These are phyloP conservation scores for Backusella australiensis DNA, from an alignment of 192 early-diverging fungal species.

Conservation along the genomic window DNA sequence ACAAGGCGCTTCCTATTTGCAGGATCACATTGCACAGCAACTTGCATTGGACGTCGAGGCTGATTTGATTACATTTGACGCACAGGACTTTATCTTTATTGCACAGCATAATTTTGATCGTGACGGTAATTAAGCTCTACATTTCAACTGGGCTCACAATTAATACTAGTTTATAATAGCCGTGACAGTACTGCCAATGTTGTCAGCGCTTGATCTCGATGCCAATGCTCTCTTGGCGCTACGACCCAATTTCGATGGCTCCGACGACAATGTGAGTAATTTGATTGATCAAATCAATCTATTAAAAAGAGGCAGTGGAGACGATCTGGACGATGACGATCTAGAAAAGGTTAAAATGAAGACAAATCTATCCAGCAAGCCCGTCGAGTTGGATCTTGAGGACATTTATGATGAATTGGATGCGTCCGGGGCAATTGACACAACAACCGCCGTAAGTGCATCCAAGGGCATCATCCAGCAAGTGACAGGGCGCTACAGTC, in stretches of 20 bases:
- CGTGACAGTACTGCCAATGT: conserved; percentile 8
- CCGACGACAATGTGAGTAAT: conserved; percentile 3
- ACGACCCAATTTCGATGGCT: conserved; percentile 1
- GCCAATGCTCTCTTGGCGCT: conserved; percentile 18
- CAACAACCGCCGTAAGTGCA: not conserved
- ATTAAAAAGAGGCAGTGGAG: not conserved
- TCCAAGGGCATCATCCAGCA: conserved; percentile 12
- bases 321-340: not conserved
- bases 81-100: conserved; percentile 54
- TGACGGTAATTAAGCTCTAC: conserved; percentile 4
- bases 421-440: not conserved
- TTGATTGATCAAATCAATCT: not conserved
- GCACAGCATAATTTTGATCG: conserved; percentile 41
- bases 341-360: not conserved
- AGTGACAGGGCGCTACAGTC: not conserved
- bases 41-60: conserved; percentile 50
- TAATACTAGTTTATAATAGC: conserved; percentile 2
- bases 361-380: conserved; percentile 2
- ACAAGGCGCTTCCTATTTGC: conserved; percentile 40
- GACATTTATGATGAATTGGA: conserved; percentile 8
- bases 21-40: conserved; percentile 40
- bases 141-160: not conserved
- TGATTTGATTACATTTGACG: conserved; percentile 60
- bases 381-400: not conserved
- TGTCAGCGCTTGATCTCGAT: conserved; percentile 16